Percentiles rank a stretch among this genome's conserved stretches.
phyloP scores from a whole-genome alignment of 108 stramenopile species.

The Fistulifera solaris region DNA sequence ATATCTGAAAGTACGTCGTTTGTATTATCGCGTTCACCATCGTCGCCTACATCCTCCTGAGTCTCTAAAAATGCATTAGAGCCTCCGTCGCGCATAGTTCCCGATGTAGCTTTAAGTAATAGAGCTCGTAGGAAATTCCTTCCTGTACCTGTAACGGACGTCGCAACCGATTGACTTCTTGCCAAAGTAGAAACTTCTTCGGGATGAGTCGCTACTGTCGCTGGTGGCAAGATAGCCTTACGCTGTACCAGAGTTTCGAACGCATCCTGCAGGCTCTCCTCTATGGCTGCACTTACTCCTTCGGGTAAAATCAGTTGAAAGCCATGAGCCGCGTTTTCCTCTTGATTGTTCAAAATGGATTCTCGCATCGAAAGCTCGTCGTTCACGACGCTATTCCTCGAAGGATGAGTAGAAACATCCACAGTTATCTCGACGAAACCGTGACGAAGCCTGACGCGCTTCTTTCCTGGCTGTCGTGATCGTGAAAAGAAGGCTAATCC shows the following conservation, averaged over 20 bases:
- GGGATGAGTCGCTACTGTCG: too few species aligned
- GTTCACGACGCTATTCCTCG: background rate
- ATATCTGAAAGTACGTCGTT: too few species aligned
- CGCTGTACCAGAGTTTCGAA: slow-evolving; percentile 8
- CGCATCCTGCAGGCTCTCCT: slow-evolving; percentile 5
- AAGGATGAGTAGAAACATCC: background rate
- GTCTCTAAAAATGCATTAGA: too few species aligned
- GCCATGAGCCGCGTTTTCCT: background rate
- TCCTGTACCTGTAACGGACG: too few species aligned
- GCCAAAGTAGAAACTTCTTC: too few species aligned
- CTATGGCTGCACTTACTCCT: background rate
- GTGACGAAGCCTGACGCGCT: background rate
- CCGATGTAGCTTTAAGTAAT: too few species aligned
- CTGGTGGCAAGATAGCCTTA: background rate
- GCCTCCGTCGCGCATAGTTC: too few species aligned
- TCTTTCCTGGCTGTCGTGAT: background rate
- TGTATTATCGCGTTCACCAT: too few species aligned
- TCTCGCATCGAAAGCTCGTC: background rate
- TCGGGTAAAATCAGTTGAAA: slow-evolving; percentile 1
- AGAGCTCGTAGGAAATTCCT: too few species aligned
- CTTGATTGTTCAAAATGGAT: background rate
- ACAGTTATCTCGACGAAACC: slow-evolving; percentile 1
- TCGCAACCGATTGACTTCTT: too few species aligned
- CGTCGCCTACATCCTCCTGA: too few species aligned
- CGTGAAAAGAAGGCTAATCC: background rate